Conservation (phyloP, 176 grass and related monocot genomes). For the Paspalum vaginatum region DNA sequence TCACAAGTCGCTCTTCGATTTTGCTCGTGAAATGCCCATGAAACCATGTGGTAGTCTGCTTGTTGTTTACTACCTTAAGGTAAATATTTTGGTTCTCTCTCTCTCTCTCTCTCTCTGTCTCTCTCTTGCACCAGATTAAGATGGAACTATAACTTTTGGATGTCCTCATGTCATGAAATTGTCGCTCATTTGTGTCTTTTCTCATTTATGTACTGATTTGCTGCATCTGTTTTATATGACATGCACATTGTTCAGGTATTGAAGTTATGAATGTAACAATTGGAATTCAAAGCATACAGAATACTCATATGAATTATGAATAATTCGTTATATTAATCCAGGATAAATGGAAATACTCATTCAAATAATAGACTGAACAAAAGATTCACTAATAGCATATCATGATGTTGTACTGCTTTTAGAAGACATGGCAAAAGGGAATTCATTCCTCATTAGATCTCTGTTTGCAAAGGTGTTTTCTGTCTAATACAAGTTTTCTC, state of each 20-base stretch:
- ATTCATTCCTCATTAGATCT: not conserved
- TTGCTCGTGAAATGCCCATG: slow-evolving; percentile 62
- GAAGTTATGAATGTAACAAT: not conserved
- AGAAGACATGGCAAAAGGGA: slow-evolving; percentile 2
- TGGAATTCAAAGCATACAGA: slow-evolving; percentile 11
- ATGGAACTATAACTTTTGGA: not conserved
- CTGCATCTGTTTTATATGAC: not conserved
- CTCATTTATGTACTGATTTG: slow-evolving; percentile 24
- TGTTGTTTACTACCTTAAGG: slow-evolving; percentile 96
- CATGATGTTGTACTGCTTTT: slow-evolving; percentile 5
- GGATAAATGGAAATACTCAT: not conserved
- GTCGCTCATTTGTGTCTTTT: not conserved
- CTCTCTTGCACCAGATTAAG: not conserved
- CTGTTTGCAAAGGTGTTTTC: not conserved
- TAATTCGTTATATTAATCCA: not conserved
- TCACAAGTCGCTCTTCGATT: slow-evolving; percentile 79
- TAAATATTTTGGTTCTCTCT: slow-evolving; percentile 49
- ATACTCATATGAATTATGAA: too few species aligned
- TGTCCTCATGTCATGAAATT: slow-evolving; percentile 22
- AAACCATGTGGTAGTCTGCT: slow-evolving; percentile 75
- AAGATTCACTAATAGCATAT: not conserved
- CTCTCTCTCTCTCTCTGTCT: too few species aligned
- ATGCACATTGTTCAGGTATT: slow-evolving; percentile 16
- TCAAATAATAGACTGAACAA: slow-evolving; percentile 2
- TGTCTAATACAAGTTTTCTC: not conserved